phyloP scores from a whole-genome alignment of 768 basidiomycete species.

The Lanmaoa rubissima region DNA sequence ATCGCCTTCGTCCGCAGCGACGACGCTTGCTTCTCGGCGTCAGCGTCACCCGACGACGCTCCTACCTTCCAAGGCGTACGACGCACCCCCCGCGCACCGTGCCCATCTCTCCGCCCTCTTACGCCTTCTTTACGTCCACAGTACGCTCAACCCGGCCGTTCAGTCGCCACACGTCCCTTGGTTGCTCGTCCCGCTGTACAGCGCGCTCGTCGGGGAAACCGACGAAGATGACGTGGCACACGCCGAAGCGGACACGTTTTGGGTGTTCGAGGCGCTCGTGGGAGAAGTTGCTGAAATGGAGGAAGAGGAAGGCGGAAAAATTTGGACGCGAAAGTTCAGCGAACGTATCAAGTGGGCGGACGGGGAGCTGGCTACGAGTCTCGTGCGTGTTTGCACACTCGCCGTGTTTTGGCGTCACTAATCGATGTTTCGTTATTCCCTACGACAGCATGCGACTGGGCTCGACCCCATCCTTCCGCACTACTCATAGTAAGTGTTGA shows the following conservation, averaged over 20 bases:
- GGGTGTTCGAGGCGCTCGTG: slow-evolving; percentile 74
- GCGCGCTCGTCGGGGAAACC: slow-evolving; percentile 57
- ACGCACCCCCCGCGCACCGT: slow-evolving; percentile 49
- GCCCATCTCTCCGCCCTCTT: slow-evolving; percentile 62
- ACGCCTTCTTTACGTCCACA: slow-evolving; percentile 71
- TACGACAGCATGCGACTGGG: slow-evolving; percentile 53
- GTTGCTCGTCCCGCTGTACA: slow-evolving; percentile 67
- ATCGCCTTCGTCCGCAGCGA: slow-evolving; percentile 35
- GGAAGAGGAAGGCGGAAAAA: slow-evolving; percentile 57
- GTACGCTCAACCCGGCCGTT: slow-evolving; percentile 67
- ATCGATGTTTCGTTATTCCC: neutral
- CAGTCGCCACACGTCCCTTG: slow-evolving; percentile 68
- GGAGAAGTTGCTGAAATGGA: slow-evolving; percentile 75
- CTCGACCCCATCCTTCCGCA: slow-evolving; percentile 72
- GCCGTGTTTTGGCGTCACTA: neutral
- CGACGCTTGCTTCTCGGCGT: slow-evolving; percentile 27
- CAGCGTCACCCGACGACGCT: slow-evolving; percentile 41
- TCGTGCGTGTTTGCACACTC: slow-evolving; percentile 42
- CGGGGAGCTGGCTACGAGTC: slow-evolving; percentile 51
- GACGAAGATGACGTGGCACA: slow-evolving; percentile 60
- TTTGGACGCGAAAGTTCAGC: slow-evolving; percentile 64
- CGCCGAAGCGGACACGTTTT: slow-evolving; percentile 79
- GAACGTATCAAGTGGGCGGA: slow-evolving; percentile 64
- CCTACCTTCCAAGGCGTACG: slow-evolving; percentile 45
- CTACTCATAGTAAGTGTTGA: slow-evolving; percentile 67